phyloP scores from a whole-genome alignment of 352 stramenopile species.

The Globisporangium apiculatum region DNA sequence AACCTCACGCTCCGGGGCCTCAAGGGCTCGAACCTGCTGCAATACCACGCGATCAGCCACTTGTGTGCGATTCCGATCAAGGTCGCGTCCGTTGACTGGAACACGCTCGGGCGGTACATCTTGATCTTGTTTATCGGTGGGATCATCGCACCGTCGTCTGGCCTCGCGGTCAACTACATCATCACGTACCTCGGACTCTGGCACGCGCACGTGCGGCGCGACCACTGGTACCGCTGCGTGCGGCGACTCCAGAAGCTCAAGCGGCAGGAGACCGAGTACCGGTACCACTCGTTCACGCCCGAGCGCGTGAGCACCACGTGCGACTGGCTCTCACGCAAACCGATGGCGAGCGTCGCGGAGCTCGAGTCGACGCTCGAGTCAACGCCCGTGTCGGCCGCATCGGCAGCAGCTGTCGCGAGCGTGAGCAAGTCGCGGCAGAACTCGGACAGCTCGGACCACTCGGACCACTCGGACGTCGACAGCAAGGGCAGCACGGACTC shows the following conservation, averaged over 20 bases:
- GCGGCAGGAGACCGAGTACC: conserved; percentile 56
- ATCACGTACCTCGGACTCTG: conserved; percentile 74
- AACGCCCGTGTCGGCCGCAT: conserved; percentile 1
- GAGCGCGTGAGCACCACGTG: conserved; percentile 39
- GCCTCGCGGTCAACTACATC: conserved; percentile 72
- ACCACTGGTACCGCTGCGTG: conserved; percentile 80
- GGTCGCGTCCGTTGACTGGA: conserved; percentile 45
- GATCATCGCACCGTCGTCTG: conserved; percentile 54
- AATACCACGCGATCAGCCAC: conserved; percentile 38
- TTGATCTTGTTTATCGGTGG: conserved; percentile 64
- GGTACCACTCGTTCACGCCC: conserved; percentile 77
- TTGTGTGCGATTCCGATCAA: conserved; percentile 60
- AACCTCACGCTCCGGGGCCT: conserved; percentile 45
- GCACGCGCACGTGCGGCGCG: conserved; percentile 77
- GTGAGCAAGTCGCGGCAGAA: conserved; percentile 7
- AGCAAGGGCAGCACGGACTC: conserved; percentile 63
- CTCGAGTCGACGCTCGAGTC: conserved; percentile 15
- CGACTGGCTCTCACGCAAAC: conserved; percentile 17
- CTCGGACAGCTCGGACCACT: conserved; percentile 8
- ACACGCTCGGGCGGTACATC: conserved; percentile 56
- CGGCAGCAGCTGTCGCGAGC: not conserved
- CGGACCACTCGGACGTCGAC: conserved; percentile 12
- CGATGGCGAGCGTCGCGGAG: conserved; percentile 20
- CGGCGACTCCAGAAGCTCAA: conserved; percentile 70
- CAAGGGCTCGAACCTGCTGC: conserved; percentile 30